phyloP scores from a whole-genome alignment of 2,329 filamentous ascomycete species.

The Cytospora piceicola region DNA sequence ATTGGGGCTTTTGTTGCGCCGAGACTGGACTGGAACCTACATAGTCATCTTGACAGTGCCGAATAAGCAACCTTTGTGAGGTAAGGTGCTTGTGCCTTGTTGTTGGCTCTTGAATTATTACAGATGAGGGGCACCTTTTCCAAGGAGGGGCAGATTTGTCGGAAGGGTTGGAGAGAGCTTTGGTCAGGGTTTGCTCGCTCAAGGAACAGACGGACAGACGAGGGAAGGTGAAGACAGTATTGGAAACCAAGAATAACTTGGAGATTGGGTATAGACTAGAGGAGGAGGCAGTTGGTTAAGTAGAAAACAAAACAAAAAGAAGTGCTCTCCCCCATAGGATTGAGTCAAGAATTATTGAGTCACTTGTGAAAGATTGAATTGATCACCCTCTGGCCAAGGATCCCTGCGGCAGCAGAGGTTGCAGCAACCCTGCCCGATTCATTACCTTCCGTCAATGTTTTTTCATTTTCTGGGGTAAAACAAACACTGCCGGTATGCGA shows the following conservation, averaged over 20 bases:
- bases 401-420: not conserved
- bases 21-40: conserved; percentile 33
- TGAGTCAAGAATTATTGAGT: conserved; percentile 21
- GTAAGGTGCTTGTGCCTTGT: conserved; percentile 13
- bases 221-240: not conserved
- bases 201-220: not conserved
- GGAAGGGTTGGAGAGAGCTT: not conserved
- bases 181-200: not conserved
- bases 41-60: conserved; percentile 39
- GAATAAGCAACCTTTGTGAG: not conserved
- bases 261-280: not conserved
- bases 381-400: not conserved
- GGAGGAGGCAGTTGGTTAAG: not conserved
- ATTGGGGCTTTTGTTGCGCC: not conserved
- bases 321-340: not conserved
- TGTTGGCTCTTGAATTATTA: not conserved
- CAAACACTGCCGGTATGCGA: not conserved
- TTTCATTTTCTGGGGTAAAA: conserved; percentile 26
- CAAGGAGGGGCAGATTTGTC: conserved; percentile 14
- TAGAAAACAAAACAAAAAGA: not conserved
- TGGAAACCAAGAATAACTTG: not conserved
- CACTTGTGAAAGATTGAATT: not conserved
- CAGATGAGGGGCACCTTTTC: conserved; percentile 15
- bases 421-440: not conserved
- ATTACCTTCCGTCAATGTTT: not conserved